A percentile compares a stretch with the other conserved stretches of the same genome.
phyloP scores from a whole-genome alignment of 371 early-diverging fungal species.

The Rhizopus arrhizus region DNA sequence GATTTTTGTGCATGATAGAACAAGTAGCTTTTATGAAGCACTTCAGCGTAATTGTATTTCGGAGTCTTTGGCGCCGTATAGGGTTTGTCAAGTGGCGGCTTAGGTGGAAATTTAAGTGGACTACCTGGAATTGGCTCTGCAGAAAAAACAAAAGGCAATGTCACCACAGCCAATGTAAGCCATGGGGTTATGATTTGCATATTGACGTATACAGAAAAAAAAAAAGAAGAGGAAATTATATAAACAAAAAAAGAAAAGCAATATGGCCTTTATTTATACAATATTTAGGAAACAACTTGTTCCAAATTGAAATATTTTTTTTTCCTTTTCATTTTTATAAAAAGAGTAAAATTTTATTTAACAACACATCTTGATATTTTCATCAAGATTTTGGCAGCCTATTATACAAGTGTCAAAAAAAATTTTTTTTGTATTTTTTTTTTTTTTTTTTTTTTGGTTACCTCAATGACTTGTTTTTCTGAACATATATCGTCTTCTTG shows the following conservation, averaged over 20 bases:
- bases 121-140: conserved; percentile 17
- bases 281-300: conserved; percentile 8
- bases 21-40: conserved; percentile 56
- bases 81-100: conserved; percentile 34
- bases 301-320: conserved; percentile 1
- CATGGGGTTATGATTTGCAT: conserved; percentile 12
- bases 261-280: conserved; percentile 3
- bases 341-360: conserved; percentile 2
- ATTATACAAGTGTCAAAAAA: conserved; percentile 16
- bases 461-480: conserved; percentile 50
- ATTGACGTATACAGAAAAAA: background rate
- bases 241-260: conserved; percentile 5
- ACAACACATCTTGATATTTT: conserved; percentile 50
- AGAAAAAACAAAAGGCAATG: background rate
- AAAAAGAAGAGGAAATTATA: conserved; percentile 2
- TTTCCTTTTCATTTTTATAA: background rate
- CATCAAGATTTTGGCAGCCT: conserved; percentile 55
- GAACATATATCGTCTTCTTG: conserved; percentile 24
- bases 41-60: conserved; percentile 60
- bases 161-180: conserved; percentile 12
- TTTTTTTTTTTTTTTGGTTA: conserved; percentile 25
- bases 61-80: conserved; percentile 50
- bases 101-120: conserved; percentile 34
- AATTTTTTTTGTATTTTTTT: too few species aligned
- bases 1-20: conserved; percentile 62